Evolutionary conservation across 2,329 filamentous ascomycete genomes (phyloP).

Genomic region (Biscogniauxia sp.): DNA sequence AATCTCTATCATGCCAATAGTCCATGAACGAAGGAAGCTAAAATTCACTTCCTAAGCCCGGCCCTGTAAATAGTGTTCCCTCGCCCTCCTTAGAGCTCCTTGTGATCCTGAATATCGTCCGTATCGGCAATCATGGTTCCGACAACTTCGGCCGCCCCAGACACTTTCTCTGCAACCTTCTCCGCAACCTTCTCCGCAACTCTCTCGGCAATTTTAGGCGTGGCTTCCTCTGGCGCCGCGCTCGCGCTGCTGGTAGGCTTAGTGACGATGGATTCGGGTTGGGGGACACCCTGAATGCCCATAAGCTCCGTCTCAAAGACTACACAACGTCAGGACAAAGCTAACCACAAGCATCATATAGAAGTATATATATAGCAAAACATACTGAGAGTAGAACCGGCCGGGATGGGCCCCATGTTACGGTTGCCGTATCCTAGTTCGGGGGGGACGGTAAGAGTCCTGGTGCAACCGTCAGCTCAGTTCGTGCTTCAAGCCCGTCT

Average conservation of each 20-base stretch:
- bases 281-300: slow-evolving; percentile 71
- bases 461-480: slow-evolving; percentile 28
- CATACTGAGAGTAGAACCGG: slow-evolving; percentile 71
- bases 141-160: slow-evolving; percentile 51
- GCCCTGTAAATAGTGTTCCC: background rate
- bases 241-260: slow-evolving; percentile 34
- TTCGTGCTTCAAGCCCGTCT: slow-evolving; percentile 1
- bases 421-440: slow-evolving; percentile 77
- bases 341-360: background rate
- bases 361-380: slow-evolving; percentile 1
- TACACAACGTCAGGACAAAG: slow-evolving; percentile 31
- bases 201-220: slow-evolving; percentile 37
- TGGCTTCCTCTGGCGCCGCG: slow-evolving; percentile 27
- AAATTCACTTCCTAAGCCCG: background rate
- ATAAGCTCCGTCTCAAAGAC: slow-evolving; percentile 92
- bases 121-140: slow-evolving; percentile 53
- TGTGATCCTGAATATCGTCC: slow-evolving; percentile 56
- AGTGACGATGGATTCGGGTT: slow-evolving; percentile 45
- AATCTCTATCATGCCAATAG: background rate
- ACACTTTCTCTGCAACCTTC: slow-evolving; percentile 46
- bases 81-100: slow-evolving; percentile 50
- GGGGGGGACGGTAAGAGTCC: slow-evolving; percentile 86
- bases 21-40: background rate
- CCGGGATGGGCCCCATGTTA: slow-evolving; percentile 78
- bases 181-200: slow-evolving; percentile 43